Evolutionary conservation across 75 land plant species (phyloP), one percentile per base, ranked within the genome.

Genomic region (Cupressus sempervirens): DNA sequence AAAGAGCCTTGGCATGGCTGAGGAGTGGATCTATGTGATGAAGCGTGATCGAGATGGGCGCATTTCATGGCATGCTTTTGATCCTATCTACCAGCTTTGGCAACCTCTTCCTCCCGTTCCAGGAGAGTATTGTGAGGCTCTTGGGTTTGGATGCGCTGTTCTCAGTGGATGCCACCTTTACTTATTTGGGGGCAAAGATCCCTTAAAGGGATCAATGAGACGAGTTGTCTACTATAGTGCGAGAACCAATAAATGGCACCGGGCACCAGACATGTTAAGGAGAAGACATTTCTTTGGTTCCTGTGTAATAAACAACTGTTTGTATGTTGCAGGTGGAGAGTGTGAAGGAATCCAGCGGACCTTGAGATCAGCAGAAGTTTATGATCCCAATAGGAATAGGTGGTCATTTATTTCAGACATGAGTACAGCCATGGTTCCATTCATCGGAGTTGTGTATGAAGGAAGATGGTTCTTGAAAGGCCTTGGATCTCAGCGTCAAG

Each of bases 311-410:
- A 92, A 93, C 86, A 93, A 93, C 73, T 93, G 94, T 77, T 88
- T 93, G 8, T 93, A 92, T 87, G 94, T 93, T 45, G 94, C 94
- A 38, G 94, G 94, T 46, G 94, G 94, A 72, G 94, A 93, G 83
- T 92, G 94, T 85, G 94, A 93, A 72, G 94, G 94, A 50, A 86
- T 88, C 38, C 94, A 90, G 34, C 86, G 94, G 40, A 90, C 94
- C 46, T 82, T 93, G n/a, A 81, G 94, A 18, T 92, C 94, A 62
- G 92, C 94, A 73, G 94, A 93, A 76, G 87, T 93, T 68, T 93
- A 92, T 82, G 94, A 93, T 79, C 94, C 94, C 32, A 93, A 93
- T 84, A 93, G 86, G 82, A 90, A 90, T 86, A 92, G 89, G 56
- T 93, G 94, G 94, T 89, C 88, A 23, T 90, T 79, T 84, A 91